Evolutionary conservation across 768 basidiomycete species (phyloP).

Genomic region (Pleurotus tuoliensis): DNA sequence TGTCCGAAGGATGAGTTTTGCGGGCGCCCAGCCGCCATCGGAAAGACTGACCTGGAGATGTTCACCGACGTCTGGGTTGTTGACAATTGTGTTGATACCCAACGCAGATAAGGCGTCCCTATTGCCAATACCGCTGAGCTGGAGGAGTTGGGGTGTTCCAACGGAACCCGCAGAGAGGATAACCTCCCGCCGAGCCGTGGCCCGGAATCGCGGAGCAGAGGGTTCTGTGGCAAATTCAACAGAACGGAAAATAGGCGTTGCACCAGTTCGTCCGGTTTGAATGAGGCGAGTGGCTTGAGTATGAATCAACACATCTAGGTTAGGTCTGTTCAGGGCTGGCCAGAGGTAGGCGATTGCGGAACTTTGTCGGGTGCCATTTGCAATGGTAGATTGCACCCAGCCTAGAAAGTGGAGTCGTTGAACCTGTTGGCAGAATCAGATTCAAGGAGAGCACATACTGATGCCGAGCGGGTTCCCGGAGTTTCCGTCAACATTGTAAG

Average conservation of each 20-base stretch:
- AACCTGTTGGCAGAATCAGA: too few species aligned
- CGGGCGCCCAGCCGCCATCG: too few species aligned
- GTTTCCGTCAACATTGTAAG: slow-evolving; percentile 30
- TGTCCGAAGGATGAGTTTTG: background rate
- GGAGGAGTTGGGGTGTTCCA: slow-evolving; percentile 41
- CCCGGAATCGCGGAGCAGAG: slow-evolving; percentile 20
- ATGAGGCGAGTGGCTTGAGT: slow-evolving; percentile 50
- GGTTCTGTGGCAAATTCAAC: slow-evolving; percentile 44
- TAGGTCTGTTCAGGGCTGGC: slow-evolving; percentile 19
- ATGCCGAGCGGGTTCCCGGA: slow-evolving; percentile 25
- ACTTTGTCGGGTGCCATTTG: slow-evolving; percentile 24
- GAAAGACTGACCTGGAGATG: slow-evolving; percentile 15
- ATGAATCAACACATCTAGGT: slow-evolving; percentile 29
- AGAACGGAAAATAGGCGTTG: slow-evolving; percentile 34
- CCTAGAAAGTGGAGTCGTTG: slow-evolving; percentile 12
- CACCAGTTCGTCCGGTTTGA: slow-evolving; percentile 23
- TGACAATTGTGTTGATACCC: slow-evolving; percentile 28
- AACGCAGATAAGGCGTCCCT: slow-evolving; percentile 39
- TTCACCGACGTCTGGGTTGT: slow-evolving; percentile 30
- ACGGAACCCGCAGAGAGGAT: slow-evolving; percentile 35
- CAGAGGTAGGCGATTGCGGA: slow-evolving; percentile 28
- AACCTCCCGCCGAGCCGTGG: slow-evolving; percentile 28
- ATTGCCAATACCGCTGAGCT: slow-evolving; percentile 53
- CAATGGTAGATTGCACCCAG: slow-evolving; percentile 24
- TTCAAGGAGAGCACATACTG: slow-evolving; percentile 10